phyloP scores from a whole-genome alignment of 2,329 filamentous ascomycete species.

The Coniochaeta prunicola region DNA sequence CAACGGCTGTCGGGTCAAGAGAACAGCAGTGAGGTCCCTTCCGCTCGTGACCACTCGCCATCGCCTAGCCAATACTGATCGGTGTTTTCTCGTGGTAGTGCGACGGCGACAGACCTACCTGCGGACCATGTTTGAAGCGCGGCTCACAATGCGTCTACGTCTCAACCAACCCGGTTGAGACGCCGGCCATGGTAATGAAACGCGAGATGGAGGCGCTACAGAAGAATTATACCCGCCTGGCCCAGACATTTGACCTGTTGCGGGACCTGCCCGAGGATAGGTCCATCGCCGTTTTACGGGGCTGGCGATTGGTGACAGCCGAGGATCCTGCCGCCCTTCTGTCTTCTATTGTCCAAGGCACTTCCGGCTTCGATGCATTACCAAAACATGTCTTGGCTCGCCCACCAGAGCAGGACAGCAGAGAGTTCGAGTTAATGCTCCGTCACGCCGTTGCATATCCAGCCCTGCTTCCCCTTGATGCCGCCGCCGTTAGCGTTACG shows the following conservation, averaged over 20 bases:
- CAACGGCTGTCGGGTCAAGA: neutral
- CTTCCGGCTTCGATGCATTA: neutral
- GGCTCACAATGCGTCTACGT: neutral
- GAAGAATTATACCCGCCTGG: neutral
- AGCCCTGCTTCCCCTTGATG: neutral
- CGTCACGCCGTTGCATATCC: neutral
- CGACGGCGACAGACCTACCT: neutral
- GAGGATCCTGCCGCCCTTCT: neutral
- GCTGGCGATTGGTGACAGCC: neutral
- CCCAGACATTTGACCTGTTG: neutral
- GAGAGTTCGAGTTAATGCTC: neutral
- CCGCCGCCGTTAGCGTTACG: neutral
- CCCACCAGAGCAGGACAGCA: neutral
- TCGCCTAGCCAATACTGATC: neutral
- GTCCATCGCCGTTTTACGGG: neutral
- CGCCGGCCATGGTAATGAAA: neutral
- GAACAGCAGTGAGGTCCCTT: neutral
- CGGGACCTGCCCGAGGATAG: neutral
- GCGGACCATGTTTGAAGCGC: neutral
- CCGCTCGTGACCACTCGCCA: neutral
- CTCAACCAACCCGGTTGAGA: neutral
- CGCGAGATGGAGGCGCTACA: neutral
- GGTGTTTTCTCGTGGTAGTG: neutral
- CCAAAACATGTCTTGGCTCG: neutral
- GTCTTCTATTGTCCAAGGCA: neutral